A percentile compares a stretch with the other conserved stretches of the same genome.
These are phyloP conservation scores for Jimgerdemannia lactiflua DNA, from an alignment of 192 early-diverging fungal species.

Conservation along the genomic window DNA sequence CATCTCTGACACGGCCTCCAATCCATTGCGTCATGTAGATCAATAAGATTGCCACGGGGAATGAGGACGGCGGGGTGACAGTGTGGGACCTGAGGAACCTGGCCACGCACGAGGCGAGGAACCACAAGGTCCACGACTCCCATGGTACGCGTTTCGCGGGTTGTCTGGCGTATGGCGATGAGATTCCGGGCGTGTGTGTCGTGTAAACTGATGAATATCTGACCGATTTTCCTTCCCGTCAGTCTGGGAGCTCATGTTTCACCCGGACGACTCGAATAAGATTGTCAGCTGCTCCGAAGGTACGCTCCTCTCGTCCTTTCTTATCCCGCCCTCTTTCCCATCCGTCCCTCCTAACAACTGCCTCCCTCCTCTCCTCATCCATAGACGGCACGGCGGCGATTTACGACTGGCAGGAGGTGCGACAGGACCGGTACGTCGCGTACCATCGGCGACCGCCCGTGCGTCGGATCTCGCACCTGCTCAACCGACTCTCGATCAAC, in stretches of 20 bases:
- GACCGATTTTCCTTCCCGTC: not conserved
- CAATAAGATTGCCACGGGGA: slow-evolving; percentile 9
- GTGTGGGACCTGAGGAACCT: slow-evolving; percentile 21
- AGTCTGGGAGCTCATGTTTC: not conserved
- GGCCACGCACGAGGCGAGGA: not conserved
- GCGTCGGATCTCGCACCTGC: not conserved
- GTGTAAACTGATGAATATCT: not conserved
- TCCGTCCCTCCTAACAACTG: too few species aligned
- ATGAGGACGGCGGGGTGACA: slow-evolving; percentile 15
- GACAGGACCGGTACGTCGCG: not conserved
- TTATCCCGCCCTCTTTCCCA: not conserved
- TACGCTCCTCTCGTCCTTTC: not conserved
- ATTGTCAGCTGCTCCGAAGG: not conserved
- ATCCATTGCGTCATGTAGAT: not conserved
- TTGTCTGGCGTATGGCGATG: too few species aligned
- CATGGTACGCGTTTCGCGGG: not conserved
- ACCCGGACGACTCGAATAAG: not conserved
- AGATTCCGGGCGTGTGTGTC: too few species aligned
- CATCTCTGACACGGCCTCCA: not conserved
- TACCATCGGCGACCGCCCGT: not conserved
- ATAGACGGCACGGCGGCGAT: not conserved
- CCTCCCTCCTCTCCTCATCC: too few species aligned
- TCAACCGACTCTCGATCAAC: not conserved
- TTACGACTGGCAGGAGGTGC: not conserved
- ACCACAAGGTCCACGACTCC: not conserved